A percentile compares a stretch with the other conserved stretches of the same genome.
phyloP scores from a whole-genome alignment of 805 yeast genomes.

The Torulaspora maleeae region DNA sequence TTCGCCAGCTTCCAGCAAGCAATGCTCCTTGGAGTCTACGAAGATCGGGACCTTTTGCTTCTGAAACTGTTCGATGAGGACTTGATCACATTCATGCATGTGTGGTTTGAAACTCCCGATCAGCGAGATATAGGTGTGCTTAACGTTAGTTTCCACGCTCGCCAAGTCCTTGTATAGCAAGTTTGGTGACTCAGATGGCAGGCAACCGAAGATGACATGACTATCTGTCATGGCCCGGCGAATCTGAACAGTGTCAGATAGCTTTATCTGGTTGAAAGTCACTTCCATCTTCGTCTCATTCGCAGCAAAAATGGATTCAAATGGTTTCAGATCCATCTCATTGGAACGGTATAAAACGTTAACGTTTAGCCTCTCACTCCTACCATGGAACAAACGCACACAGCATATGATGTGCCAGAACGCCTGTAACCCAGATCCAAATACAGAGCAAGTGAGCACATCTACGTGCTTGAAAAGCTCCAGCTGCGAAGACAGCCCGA shows the following conservation, averaged over 20 bases:
- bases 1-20: constrained; percentile 61
- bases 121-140: constrained; percentile 44
- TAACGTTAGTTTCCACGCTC: constrained; percentile 20
- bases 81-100: constrained; percentile 56
- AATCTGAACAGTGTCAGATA: constrained; percentile 21
- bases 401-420: constrained; percentile 49
- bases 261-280: constrained; percentile 31
- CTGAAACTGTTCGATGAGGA: constrained; percentile 37
- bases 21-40: constrained; percentile 57
- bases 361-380: constrained; percentile 36
- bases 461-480: constrained; percentile 15
- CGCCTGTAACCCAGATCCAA: constrained; percentile 63
- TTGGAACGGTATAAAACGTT: constrained; percentile 36
- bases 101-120: constrained; percentile 67
- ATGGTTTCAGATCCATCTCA: constrained; percentile 44
- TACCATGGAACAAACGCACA: constrained; percentile 9
- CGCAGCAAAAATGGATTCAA: constrained; percentile 38
- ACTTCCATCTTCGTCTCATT: constrained; percentile 27
- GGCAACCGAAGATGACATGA: constrained; percentile 53
- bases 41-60: constrained; percentile 41
- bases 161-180: constrained; percentile 36
- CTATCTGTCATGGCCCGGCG: constrained; percentile 36
- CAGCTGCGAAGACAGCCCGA: constrained; percentile 38
- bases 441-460: constrained; percentile 35
- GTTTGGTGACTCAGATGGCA: constrained; percentile 51